Evolutionary conservation across 345 rosid species (phyloP).

Genomic region (Linum trigynum): DNA sequence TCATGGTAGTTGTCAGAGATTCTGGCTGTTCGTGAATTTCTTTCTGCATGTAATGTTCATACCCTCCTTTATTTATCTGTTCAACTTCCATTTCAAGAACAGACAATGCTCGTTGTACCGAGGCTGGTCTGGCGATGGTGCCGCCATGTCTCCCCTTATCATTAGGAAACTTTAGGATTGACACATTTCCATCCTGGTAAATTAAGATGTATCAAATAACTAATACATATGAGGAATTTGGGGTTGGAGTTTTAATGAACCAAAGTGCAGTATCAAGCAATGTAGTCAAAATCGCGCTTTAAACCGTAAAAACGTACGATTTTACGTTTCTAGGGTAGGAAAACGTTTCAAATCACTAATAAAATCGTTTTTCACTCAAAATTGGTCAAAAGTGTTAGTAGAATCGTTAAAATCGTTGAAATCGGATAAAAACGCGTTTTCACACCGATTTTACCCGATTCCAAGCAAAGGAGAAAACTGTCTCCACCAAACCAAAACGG

Average conservation of each 20-base stretch:
- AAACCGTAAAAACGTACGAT: too few relatives aligned
- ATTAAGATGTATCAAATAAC: not conserved
- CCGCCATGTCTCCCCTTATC: constrained; percentile 47
- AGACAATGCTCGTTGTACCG: constrained; percentile 93
- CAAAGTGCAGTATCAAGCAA: too few relatives aligned
- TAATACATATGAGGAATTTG: not conserved
- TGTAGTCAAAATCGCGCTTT: too few relatives aligned
- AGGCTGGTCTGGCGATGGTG: constrained; percentile 52
- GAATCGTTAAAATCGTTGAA: too few relatives aligned
- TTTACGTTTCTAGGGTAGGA: too few relatives aligned
- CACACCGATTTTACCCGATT: too few relatives aligned
- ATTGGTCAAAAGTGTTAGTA: too few relatives aligned
- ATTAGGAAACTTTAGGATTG: constrained; percentile 66
- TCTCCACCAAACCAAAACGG: too few relatives aligned
- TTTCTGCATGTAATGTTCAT: constrained; percentile 95
- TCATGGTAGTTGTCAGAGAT: constrained; percentile 89
- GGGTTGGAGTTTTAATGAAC: not conserved
- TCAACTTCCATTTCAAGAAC: constrained; percentile 94
- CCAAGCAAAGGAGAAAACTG: too few relatives aligned
- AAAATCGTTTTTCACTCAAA: too few relatives aligned
- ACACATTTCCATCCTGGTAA: constrained; percentile 78
- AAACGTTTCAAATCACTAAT: too few relatives aligned
- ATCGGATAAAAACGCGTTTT: too few relatives aligned
- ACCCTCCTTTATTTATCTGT: constrained; percentile 85
- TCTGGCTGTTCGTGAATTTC: constrained; percentile 99